Conservation (phyloP, 306 rosid genomes). For the Citrullus colocynthis region DNA sequence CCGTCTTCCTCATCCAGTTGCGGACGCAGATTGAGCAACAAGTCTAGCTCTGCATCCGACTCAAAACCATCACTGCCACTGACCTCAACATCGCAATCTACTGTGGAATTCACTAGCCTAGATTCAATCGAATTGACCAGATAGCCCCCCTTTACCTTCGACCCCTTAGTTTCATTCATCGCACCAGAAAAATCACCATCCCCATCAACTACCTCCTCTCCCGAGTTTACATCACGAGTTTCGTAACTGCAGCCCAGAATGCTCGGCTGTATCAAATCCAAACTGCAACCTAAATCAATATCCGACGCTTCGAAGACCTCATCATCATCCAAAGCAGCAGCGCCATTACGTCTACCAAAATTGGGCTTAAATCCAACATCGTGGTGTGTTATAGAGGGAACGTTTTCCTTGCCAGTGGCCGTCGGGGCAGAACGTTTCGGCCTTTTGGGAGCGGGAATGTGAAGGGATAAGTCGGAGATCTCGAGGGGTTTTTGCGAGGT, state of each 20-base stretch:
- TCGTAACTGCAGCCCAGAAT: constrained; percentile 13
- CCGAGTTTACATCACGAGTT: not conserved
- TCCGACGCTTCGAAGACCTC: not conserved
- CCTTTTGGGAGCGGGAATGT: constrained; percentile 24
- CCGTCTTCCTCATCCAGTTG: constrained; percentile 18
- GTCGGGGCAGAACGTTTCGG: constrained; percentile 11
- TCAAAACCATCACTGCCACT: constrained; percentile 12
- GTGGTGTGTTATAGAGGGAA: constrained; percentile 7
- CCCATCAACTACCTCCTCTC: not conserved
- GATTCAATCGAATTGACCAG: constrained; percentile 58
- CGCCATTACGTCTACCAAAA: not conserved
- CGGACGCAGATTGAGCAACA: constrained; percentile 39
- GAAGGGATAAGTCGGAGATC: constrained; percentile 1
- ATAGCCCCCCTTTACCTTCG: constrained; percentile 24
- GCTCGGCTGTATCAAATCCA: constrained; percentile 50
- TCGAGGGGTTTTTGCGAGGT: constrained; percentile 12
- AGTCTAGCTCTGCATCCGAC: constrained; percentile 34
- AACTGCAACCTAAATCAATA: constrained; percentile 21
- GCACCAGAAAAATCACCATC: constrained; percentile 4
- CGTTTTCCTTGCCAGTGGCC: constrained; percentile 41
- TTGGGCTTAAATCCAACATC: not conserved
- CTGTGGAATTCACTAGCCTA: constrained; percentile 28
- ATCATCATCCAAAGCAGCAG: not conserved
- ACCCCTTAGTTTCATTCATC: constrained; percentile 13
- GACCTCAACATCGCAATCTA: constrained; percentile 3